Percentiles rank a stretch among this genome's conserved stretches.
Conservation (phyloP, 2,329 filamentous ascomycete genomes). For the Amesomyces nigricolor region DNA sequence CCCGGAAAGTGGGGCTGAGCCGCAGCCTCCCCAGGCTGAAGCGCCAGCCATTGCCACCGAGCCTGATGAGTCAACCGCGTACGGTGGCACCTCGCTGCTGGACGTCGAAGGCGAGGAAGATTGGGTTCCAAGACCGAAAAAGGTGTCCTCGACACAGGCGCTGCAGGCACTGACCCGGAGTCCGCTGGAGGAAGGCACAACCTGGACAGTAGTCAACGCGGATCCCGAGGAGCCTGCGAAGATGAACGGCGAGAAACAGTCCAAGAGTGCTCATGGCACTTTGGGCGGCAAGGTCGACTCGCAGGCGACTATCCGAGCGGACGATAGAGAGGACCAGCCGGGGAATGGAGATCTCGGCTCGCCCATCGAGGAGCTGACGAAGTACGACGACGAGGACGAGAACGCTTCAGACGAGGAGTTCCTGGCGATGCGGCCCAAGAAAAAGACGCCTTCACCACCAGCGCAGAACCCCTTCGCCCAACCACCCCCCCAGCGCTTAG, state of each 20-base stretch:
- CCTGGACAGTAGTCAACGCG: constrained; percentile 33
- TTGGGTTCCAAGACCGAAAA: constrained; percentile 32
- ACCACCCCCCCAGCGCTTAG: background rate
- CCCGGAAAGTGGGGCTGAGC: constrained; percentile 13
- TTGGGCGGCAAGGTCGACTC: constrained; percentile 11
- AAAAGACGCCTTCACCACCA: constrained; percentile 18
- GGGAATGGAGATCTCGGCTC: constrained; percentile 9
- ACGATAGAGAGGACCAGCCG: background rate
- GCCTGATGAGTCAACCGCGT: constrained; percentile 23
- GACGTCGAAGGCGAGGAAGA: constrained; percentile 32
- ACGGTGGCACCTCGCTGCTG: constrained; percentile 25
- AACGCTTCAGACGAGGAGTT: constrained; percentile 25
- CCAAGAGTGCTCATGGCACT: background rate
- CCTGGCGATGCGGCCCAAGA: constrained; percentile 25
- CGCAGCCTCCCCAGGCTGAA: constrained; percentile 24
- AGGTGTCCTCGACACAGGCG: constrained; percentile 36
- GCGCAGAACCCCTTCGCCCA: constrained; percentile 1
- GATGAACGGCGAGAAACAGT: constrained; percentile 18
- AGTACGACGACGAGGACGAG: constrained; percentile 16
- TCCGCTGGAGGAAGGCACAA: constrained; percentile 32
- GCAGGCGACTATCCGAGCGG: constrained; percentile 9
- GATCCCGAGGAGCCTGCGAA: constrained; percentile 17
- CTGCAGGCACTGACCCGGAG: constrained; percentile 33
- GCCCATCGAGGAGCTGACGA: constrained; percentile 16
- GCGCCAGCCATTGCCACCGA: constrained; percentile 13